Evolutionary conservation across 495 filamentous ascomycete genomes (phyloP), one percentile per base, ranked within the genome.

Genomic region (Neurospora sp.): DNA sequence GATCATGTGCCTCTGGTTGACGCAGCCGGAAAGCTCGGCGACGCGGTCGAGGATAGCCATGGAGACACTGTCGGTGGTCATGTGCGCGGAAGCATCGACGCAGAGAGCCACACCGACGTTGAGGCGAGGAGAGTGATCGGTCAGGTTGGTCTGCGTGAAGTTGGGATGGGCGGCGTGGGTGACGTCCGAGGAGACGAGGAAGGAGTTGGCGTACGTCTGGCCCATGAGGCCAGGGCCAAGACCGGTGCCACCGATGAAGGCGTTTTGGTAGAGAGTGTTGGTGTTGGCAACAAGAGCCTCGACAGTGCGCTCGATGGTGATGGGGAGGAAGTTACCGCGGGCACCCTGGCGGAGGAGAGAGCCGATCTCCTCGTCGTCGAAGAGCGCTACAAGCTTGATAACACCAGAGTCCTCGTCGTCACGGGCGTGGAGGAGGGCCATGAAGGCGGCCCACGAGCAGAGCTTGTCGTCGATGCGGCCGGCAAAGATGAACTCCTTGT

Each of bases 401-500:
- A 89, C 86, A 70, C 88, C 86, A 17, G 84, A 82, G 27, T 83
- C 79, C 39, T 83, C 81, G 71, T 82, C 80, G 68, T 81, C 73
- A 53, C 89, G 86, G 44, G 90, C 90, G 74, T 89, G 87, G 20
- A 98, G 84, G 0, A 99, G 89, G 5, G 89, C 96, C 82, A 96
- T 90, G 71, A 97, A 90, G 17, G 96, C 96, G 16, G 94, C 88
- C 87, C 91, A 99, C 69, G 92, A 94, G 86, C 96, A 98, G 70
- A 99, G 90, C 82, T 97, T 98, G 80, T 99, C 96, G 80, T 99
- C 96, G 76, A 99, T 94, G 65, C 96, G 91, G 71, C 94, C 93
- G 65, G 92, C 96, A 75, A 95, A 98, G 80, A 99, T 95, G 82
- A 99, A 89, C 75, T 98, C 96, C 79, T 93, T 94, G 76, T 96